Conservation (phyloP, 2,329 filamentous ascomycete species). For the Cryphonectria nitschkei region DNA sequence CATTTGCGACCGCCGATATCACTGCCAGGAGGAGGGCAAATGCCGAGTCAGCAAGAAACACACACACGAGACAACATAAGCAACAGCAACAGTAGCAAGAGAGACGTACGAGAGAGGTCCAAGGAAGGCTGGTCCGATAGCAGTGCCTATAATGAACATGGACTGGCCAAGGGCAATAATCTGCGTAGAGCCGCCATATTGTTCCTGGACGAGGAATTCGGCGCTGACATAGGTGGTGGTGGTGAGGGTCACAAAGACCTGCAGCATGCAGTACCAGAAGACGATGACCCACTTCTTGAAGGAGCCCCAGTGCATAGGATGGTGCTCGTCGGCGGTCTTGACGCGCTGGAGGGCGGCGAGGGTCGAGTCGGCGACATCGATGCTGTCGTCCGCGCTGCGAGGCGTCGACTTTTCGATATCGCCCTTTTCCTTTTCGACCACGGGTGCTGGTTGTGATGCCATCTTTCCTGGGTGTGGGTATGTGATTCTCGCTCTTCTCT, state of each 20-base stretch:
- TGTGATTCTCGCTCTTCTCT: background rate
- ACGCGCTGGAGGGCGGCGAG: slow-evolving; percentile 35
- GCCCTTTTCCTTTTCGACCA: slow-evolving; percentile 12
- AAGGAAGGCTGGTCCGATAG: slow-evolving; percentile 45
- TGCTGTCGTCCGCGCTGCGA: slow-evolving; percentile 21
- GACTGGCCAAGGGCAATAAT: slow-evolving; percentile 45
- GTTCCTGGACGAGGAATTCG: slow-evolving; percentile 42
- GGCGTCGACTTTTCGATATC: slow-evolving; percentile 25
- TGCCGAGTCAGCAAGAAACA: background rate
- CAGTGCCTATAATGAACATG: slow-evolving; percentile 48
- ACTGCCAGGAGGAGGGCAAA: slow-evolving; percentile 28
- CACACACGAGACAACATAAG: background rate
- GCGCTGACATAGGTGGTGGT: slow-evolving; percentile 45
- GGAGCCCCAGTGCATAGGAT: slow-evolving; percentile 37
- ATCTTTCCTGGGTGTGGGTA: background rate
- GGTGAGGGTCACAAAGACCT: slow-evolving; percentile 44
- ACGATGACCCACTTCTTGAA: slow-evolving; percentile 38
- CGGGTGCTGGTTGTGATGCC: slow-evolving; percentile 3
- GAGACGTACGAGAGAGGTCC: slow-evolving; percentile 44
- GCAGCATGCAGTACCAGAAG: slow-evolving; percentile 37
- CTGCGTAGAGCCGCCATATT: slow-evolving; percentile 43
- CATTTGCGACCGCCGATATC: slow-evolving; percentile 49
- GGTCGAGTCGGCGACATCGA: slow-evolving; percentile 30
- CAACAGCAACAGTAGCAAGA: background rate
- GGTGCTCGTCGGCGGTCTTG: slow-evolving; percentile 33